Evolutionary conservation across 202 grass and related monocot species (phyloP).

Genomic region (Miscanthus sacchariflorus): DNA sequence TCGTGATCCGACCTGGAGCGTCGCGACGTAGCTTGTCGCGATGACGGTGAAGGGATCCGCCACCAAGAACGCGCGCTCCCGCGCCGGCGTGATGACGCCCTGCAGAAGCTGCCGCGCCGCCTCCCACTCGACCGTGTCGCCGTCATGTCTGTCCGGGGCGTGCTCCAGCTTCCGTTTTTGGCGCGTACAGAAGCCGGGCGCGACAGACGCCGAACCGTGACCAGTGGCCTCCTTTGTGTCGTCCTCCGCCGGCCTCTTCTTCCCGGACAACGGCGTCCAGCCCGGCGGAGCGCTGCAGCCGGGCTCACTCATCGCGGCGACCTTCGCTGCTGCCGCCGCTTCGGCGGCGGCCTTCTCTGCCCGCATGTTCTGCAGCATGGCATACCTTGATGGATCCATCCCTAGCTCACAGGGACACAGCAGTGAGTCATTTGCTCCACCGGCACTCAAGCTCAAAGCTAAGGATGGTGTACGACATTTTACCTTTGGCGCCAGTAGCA

Average conservation of each 20-base stretch:
- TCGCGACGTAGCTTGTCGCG: conserved; percentile 18
- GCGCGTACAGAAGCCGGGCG: neutral
- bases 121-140: conserved; percentile 9
- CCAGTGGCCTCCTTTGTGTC: neutral
- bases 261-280: neutral
- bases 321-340: neutral
- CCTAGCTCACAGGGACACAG: neutral
- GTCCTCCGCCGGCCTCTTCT: conserved; percentile 21
- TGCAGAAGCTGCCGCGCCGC: conserved; percentile 26
- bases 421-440: neutral
- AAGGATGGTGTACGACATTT: neutral
- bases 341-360: neutral
- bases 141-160: conserved; percentile 12
- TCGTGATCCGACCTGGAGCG: conserved; percentile 33
- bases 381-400: neutral
- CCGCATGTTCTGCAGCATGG: conserved; percentile 1
- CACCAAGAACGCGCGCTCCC: conserved; percentile 18
- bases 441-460: neutral
- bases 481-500: neutral
- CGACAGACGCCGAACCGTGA: neutral
- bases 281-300: neutral
- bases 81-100: conserved; percentile 41
- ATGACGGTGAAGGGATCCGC: conserved; percentile 15
- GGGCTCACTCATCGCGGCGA: neutral
- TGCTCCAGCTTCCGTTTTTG: neutral